These are phyloP conservation scores for Brassica balearica DNA, from an alignment of 441 rosid species.

Conservation along the genomic window DNA sequence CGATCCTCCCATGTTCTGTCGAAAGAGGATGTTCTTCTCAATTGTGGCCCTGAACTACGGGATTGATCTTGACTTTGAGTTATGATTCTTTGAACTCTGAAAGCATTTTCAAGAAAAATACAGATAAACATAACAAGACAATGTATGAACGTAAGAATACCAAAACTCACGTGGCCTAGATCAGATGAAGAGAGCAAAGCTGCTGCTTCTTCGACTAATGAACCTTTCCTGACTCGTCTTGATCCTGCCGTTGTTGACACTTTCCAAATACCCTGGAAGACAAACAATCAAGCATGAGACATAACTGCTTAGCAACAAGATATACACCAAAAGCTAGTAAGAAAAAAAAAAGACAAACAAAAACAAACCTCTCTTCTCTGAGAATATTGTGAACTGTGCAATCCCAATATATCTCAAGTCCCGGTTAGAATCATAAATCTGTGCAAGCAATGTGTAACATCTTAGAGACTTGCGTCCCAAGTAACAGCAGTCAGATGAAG, in stretches of 20 bases:
- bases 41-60: conserved; percentile 58
- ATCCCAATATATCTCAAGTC: conserved; percentile 94
- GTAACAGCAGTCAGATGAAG: no score
- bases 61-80: conserved; percentile 46
- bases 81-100: conserved; percentile 32
- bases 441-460: conserved; percentile 35
- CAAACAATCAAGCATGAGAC: conserved; percentile 10
- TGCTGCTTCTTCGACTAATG: conserved; percentile 60
- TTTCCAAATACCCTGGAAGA: conserved; percentile 90
- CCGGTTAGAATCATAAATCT: conserved; percentile 96
- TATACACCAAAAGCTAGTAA: background rate
- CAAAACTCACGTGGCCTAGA: conserved; percentile 52
- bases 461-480: background rate
- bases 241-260: conserved; percentile 89
- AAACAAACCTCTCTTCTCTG: conserved; percentile 83
- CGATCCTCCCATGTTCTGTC: conserved; percentile 57
- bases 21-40: conserved; percentile 85
- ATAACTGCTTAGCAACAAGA: background rate
- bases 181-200: conserved; percentile 61
- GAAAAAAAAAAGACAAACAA: background rate
- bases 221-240: conserved; percentile 80
- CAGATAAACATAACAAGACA: background rate
- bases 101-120: conserved; percentile 1
- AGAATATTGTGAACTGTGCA: conserved; percentile 86
- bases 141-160: background rate